Evolutionary conservation across 495 filamentous ascomycete genomes (phyloP), one percentile per base, ranked within the genome.

Genomic region (Aspergillus baeticus): DNA sequence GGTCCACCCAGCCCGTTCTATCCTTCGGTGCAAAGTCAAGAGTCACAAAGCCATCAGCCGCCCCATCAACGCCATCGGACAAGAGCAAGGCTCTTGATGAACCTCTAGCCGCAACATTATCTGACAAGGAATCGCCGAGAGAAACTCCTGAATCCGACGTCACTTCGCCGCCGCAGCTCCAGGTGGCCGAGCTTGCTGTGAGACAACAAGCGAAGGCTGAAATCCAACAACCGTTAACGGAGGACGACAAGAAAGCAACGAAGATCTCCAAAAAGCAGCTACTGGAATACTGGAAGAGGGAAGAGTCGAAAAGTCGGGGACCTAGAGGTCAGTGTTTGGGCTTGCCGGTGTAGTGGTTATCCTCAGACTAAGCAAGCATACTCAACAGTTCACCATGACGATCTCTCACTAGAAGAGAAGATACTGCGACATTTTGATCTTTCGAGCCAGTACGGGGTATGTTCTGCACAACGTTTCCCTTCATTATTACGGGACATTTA

Each of bases 361-460:
- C n/a, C n/a, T 20, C 31, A 26, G 15, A 49, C 29, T 17, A 2
- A 13, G 7, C 42, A 61, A 63, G 21, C 8, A 31, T 10, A 14
- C 2, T 51, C 55, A 54, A 57, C 66, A 71, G 84, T 92, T 41
- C 94, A 98, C 67, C 88, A 92, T 72, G 66, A 83, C 57, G 87
- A 75, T 3, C 66, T 98, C 48, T 75, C 77, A 5, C 60, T 89
- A 10, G 78, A 88, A 38, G 94, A 97, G 79, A 92, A 91, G 77
- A 85, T 96, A 42, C 75, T 93, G 59, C 74, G 93, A 59, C 87
- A 95, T 63, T 98, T 90, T 71, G 94, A 98, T 68, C 83, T 95
- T 37, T 90, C 84, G 47, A 85, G 77, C 57, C 89, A 96, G 68
- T 98, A 89, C 71, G 94, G 94, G 55, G 91, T 96, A 82, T 69